Evolutionary conservation across 1,139 yeast species (phyloP), one percentile per base, ranked within the genome.

Genomic region (Suhomyces bolitotheri): DNA sequence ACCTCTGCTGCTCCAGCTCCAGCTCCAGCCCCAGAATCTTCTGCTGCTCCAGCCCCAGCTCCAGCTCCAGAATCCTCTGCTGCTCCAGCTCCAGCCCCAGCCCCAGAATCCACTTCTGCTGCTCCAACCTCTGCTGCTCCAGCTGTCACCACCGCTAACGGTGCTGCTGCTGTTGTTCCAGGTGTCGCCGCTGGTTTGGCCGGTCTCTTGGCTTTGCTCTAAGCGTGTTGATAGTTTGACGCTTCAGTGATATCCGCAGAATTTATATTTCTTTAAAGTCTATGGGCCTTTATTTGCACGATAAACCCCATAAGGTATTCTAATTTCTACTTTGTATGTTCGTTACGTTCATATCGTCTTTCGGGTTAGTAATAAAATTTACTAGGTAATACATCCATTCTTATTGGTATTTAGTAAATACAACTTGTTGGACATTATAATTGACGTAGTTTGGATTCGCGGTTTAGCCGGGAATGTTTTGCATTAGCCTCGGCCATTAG

Each of bases 181-280:
- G 50, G 43, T 31, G 30, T 42, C 34, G 48, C 50, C 37, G 45
- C 44, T 22, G 48, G 51, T 38, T 31, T 49, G 32, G 38, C 46
- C 29, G 51, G 52, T 41, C 42, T 43, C 29, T 41, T 45, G 34
- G 49, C 52, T 33, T 43, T 43, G 41, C 40, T 41, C 34, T 45
- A 46, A 44, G 35, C 31, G 22, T 21, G n/a, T n/a, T n/a, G 13
- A 16, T 23, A 11, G 24, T 10, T 22, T 22, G 24, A n/a, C 24
- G 5, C 7, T 13, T 29, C 22, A 11, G 17, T 21, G 33, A 29
- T 29, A 23, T 29, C 27, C 33, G 16, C 22, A 20, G 30, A 23
- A n/a, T 25, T 27, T 27, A 33, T 16, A 15, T 27, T 28, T 27
- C 29, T 28, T 25, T 27, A 7, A 11, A n/a, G 9, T 6, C 12